Base-by-base conservation (phyloP, 148 eudicot species). In the Persicaria maculosa region DNA sequence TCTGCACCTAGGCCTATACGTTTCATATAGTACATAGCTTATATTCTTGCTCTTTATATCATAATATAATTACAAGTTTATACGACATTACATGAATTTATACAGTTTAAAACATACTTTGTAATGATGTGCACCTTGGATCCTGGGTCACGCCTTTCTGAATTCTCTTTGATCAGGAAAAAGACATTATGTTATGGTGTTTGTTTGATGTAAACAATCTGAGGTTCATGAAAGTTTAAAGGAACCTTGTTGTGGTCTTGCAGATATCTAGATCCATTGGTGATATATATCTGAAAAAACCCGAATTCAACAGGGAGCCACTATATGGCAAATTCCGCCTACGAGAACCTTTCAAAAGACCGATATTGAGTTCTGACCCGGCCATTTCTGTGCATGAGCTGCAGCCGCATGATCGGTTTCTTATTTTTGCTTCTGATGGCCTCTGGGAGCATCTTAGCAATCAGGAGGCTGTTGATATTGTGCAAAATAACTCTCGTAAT, bases 371-470 rank as follows among this genome's bases (percentile, higher is more conserved):
- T 71, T 58, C 79, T 31, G 81, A 80, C 12, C 83, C 86, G 59
- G 40, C 81, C 43, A 48, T 83, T n/a, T 50, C 68, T 48, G 81
- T 73, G 69, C 81, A 75, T 73, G 81, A 83, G 73, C 81, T 83
- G 43, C 81, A 78, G 59, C 77, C 79, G 25, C 75, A 80, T 43
- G 86, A 83, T 75, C 75, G 76, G 73, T 83, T 80, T 68, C 77
- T 83, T 22, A 83, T 83, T 77, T 80, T 80, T 83, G 86, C 86
- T 11, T 80, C 86, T 72, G 83, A 83, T 68, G 86, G 83, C 16
- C 78, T 83, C 8, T 83, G 83, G 86, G 86, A 83, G 81, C 83
- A 83, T 78, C 77, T 83, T 17, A 80, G 73, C 79, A 83, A 83
- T 58, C 86, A 80, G 48, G 83, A 80, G 62, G 86, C 86, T 47